A percentile compares a stretch with the other conserved stretches of the same genome.
Evolutionary conservation across 164 flowering plant genomes (phyloP).

Genomic region (Sedum album): DNA sequence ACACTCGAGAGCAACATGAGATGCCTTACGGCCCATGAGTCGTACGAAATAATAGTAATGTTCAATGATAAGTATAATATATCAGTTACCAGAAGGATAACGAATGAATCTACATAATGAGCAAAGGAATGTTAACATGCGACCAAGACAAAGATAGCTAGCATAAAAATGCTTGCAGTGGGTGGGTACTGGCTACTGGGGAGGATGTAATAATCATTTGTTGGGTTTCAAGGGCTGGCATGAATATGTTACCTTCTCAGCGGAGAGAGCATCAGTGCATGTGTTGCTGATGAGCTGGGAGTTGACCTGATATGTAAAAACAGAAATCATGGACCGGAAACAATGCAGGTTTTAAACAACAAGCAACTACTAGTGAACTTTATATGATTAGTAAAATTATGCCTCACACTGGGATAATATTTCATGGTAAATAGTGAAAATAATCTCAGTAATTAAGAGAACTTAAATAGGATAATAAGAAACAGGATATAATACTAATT

Average conservation of each 20-base stretch:
- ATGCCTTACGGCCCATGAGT: conserved; percentile 94
- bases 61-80: conserved; percentile 8
- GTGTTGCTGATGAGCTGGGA: conserved; percentile 98
- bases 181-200: too few relatives aligned
- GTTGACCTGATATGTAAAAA: conserved; percentile 55
- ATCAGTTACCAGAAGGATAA: neutral
- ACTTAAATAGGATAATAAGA: neutral
- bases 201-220: too few relatives aligned
- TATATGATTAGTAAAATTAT: neutral
- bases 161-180: neutral
- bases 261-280: conserved; percentile 98
- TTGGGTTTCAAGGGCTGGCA: neutral
- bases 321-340: neutral
- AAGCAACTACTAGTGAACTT: too few relatives aligned
- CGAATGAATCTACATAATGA: neutral
- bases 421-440: neutral
- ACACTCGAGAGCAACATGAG: conserved; percentile 97
- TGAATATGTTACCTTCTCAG: conserved; percentile 69
- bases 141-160: neutral
- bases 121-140: neutral
- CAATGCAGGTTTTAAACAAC: too few relatives aligned
- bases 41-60: conserved; percentile 96
- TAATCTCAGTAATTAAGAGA: neutral
- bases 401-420: neutral
- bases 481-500: neutral